Conservation (phyloP, 2,329 filamentous ascomycete genomes). For the Aureobasidium subglaciale region DNA sequence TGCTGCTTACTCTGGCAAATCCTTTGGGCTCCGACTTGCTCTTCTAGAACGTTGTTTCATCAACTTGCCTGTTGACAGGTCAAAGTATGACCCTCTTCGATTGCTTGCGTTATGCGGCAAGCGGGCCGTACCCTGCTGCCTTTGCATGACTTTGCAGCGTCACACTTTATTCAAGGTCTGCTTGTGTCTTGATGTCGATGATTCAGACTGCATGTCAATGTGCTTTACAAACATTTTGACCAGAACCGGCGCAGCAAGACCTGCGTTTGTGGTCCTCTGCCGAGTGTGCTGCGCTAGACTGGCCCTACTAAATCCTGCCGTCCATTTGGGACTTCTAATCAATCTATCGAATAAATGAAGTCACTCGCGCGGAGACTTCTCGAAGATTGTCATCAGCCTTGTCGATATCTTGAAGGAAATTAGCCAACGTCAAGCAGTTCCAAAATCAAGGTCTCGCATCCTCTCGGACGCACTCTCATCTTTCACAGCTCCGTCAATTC, state of each 20-base stretch:
- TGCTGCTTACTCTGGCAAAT: neutral
- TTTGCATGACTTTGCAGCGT: neutral
- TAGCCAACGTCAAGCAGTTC: neutral
- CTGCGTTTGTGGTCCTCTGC: neutral
- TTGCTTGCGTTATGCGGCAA: constrained; percentile 2
- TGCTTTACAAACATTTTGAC: neutral
- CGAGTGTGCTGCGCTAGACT: neutral
- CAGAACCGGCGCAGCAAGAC: neutral
- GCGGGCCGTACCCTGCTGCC: constrained; percentile 9
- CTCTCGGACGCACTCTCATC: neutral
- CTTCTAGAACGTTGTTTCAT: constrained; percentile 6
- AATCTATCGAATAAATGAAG: constrained; percentile 1
- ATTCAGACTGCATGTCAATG: neutral
- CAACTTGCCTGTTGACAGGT: constrained; percentile 4
- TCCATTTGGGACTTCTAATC: neutral
- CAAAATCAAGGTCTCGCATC: neutral
- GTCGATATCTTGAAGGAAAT: neutral
- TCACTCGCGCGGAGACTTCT: constrained; percentile 8
- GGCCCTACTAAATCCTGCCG: constrained; percentile 1
- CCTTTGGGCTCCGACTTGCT: neutral
- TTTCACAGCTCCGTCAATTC: neutral
- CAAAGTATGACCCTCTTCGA: neutral
- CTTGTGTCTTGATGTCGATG: neutral
- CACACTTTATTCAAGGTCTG: neutral
- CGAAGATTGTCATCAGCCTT: constrained; percentile 12